phyloP scores from a whole-genome alignment of 805 yeast genomes.

The Cyberlindnera maritima region DNA sequence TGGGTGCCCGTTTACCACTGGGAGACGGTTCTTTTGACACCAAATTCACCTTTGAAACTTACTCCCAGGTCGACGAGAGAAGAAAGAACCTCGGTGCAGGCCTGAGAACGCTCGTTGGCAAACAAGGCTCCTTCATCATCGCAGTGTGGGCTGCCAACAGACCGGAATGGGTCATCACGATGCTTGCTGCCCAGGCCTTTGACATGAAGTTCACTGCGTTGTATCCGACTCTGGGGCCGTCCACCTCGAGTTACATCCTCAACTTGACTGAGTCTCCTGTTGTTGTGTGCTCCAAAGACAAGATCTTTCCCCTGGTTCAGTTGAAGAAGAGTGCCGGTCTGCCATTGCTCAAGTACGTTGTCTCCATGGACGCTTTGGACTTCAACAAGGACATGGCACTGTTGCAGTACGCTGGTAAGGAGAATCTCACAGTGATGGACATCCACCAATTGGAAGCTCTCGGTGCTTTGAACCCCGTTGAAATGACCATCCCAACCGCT shows the following conservation, averaged over 20 bases:
- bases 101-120: constrained; percentile 17
- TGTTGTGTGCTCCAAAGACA: constrained; percentile 43
- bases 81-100: constrained; percentile 42
- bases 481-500: constrained; percentile 32
- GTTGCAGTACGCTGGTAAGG: constrained; percentile 16
- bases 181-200: constrained; percentile 52
- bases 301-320: constrained; percentile 39
- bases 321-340: constrained; percentile 35
- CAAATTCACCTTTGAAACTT: constrained; percentile 40
- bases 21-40: constrained; percentile 36
- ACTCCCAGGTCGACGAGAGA: constrained; percentile 33
- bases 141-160: constrained; percentile 49
- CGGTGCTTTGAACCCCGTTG: constrained; percentile 36
- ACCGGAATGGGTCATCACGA: constrained; percentile 59
- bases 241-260: constrained; percentile 51
- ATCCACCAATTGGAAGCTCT: constrained; percentile 33
- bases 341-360: constrained; percentile 37
- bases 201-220: constrained; percentile 41
- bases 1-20: constrained; percentile 18
- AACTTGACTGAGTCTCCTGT: constrained; percentile 50
- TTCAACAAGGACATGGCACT: constrained; percentile 25
- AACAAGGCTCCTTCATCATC: constrained; percentile 37
- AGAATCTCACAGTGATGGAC: constrained; percentile 34
- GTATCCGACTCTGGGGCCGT: constrained; percentile 46
- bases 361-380: constrained; percentile 46